Percentiles rank a stretch among this genome's conserved stretches.
Evolutionary conservation across 345 rosid genomes (phyloP).

Genomic region (Ceriops decandra): DNA sequence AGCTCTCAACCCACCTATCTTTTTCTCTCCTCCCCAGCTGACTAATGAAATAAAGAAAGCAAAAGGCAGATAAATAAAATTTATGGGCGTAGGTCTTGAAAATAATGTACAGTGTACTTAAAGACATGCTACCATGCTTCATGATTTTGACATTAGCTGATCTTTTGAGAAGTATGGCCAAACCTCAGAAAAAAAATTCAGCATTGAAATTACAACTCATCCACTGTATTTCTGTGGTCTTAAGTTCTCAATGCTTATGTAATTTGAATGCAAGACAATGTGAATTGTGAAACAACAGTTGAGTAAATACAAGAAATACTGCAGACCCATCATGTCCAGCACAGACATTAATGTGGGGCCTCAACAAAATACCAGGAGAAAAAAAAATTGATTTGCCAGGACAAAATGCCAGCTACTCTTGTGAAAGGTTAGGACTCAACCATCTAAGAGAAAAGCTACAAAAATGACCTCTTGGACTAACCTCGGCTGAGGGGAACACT

Average conservation of each 20-base stretch:
- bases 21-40: no score
- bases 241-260: not conserved
- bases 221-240: not conserved
- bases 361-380: not conserved
- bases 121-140: no score
- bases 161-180: not conserved
- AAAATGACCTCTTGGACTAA: conserved; percentile 26
- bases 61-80: no score
- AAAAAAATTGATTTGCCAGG: not conserved
- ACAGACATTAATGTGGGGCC: not conserved
- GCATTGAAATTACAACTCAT: not conserved
- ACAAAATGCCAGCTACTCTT: conserved; percentile 1
- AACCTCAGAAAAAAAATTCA: not conserved
- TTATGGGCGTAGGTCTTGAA: no score
- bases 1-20: not conserved
- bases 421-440: conserved; percentile 1
- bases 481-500: conserved; percentile 87
- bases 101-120: no score
- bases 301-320: not conserved
- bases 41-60: no score
- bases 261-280: not conserved
- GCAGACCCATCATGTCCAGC: not conserved
- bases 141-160: not conserved
- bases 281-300: not conserved
- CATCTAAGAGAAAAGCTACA: not conserved